Base-by-base conservation (phyloP, 352 stramenopile genomes). In the Globisporangium sylvaticum region DNA sequence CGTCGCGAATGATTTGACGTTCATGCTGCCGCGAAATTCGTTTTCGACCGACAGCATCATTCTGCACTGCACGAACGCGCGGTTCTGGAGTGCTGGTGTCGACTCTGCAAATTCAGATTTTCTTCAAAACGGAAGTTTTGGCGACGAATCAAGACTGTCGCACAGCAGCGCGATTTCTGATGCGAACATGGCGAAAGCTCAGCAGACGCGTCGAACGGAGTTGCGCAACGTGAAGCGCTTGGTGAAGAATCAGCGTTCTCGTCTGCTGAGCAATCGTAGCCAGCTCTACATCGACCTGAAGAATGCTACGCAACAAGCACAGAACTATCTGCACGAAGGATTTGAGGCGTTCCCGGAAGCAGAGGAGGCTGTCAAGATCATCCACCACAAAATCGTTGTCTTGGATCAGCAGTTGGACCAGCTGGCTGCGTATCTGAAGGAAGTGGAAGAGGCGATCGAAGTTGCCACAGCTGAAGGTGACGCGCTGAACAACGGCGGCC, bases 311-410 rank as follows among this genome's bases (percentile, higher is more conserved):
- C 86, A 94, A 32, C 83, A 92, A 68, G 83, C 84, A 7, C 86
- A 94, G 55, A 94, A 92, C 58, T 94, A 92, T 67, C 54, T 94
- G 5, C 86, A 94, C 58, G 86, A 94, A 84, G 86, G 84, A 1
- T 94, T 92, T 44, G 80, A 90, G 60, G 75, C 83, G 29, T 62
- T 90, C 15, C 86, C 86, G 1, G 84, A 78, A 59, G 86, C 86
- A 29, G 86, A 94, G 78, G 82, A 92, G 69, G 84, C 85, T 0
- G 87, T 93, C 52, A 89, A 84, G 64, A 93, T 91, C 32, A 91
- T 95, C 18, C 87, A 91, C 56, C 76, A 79, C 66, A 95, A 93
- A 62, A 90, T 95, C 65, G 67, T 92, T 10, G 68, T 78, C n/a
- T 70, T 93, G 39, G 87, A 95, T 42, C 75, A 91, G 55, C 78